These are phyloP conservation scores for Glebionis coronaria DNA, from an alignment of 129 eudicot species.

Conservation along the genomic window DNA sequence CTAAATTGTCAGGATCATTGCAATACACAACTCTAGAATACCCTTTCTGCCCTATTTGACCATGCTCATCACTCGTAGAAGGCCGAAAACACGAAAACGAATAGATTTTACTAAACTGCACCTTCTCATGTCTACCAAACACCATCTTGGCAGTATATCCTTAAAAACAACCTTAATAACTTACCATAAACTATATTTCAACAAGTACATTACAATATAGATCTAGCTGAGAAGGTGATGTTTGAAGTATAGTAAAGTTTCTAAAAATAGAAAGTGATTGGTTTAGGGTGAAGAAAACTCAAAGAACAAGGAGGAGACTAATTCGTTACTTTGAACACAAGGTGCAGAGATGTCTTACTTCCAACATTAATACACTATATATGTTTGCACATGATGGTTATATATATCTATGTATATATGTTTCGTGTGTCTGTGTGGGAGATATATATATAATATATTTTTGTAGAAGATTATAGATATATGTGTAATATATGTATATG, in stretches of 20 bases:
- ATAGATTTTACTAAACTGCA: slow-evolving; percentile 70
- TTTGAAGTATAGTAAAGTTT: no score
- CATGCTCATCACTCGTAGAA: slow-evolving; percentile 55
- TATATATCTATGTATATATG: not conserved
- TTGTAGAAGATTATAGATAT: not conserved
- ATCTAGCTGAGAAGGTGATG: no score
- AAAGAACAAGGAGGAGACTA: slow-evolving; percentile 24
- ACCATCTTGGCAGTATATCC: slow-evolving; percentile 34
- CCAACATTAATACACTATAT: slow-evolving; percentile 36
- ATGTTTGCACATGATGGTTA: slow-evolving; percentile 18
- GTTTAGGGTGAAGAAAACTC: slow-evolving; percentile 40
- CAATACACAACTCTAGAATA: slow-evolving; percentile 84
- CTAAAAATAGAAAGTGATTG: slow-evolving; percentile 23
- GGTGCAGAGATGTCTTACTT: slow-evolving; percentile 71
- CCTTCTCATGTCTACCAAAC: slow-evolving; percentile 41
- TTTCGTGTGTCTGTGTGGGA: not conserved
- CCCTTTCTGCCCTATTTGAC: slow-evolving; percentile 72
- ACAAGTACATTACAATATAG: no score
- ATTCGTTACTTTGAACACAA: slow-evolving; percentile 58
- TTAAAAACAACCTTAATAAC: slow-evolving; percentile 18
- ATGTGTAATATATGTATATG: not conserved
- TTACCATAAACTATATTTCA: not conserved
- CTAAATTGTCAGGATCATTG: slow-evolving; percentile 75
- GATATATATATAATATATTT: not conserved
- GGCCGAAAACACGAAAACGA: slow-evolving; percentile 68